Percentiles rank a stretch among this genome's conserved stretches.
Evolutionary conservation across 169 alveolate genomes (phyloP).

Genomic region (Plasmodium gonderi): DNA sequence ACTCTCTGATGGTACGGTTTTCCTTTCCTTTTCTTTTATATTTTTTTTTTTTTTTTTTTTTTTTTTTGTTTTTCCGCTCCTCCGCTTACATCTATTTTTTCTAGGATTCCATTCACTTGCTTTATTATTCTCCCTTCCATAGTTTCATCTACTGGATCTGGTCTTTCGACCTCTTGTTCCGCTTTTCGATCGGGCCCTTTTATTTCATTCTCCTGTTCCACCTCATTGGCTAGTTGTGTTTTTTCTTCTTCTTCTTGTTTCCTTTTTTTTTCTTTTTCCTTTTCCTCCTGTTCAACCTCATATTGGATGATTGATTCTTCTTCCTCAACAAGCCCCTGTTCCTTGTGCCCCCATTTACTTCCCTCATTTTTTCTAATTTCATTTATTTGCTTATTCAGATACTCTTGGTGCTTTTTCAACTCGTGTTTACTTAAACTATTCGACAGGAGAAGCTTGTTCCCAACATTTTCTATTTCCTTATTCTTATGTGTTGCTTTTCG

Average conservation of each 20-base stretch:
- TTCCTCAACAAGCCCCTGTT: background rate
- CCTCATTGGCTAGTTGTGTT: background rate
- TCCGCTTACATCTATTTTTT: constrained; percentile 15
- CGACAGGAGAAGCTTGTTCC: background rate
- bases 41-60: background rate
- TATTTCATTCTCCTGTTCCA: background rate
- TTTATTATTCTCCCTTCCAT: constrained; percentile 9
- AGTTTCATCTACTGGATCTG: background rate
- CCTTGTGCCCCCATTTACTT: background rate
- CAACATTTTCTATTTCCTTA: constrained; percentile 6
- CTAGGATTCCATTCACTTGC: constrained; percentile 1
- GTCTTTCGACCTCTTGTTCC: background rate
- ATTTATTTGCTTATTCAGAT: constrained; percentile 2
- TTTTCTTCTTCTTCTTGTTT: background rate
- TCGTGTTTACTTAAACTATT: background rate
- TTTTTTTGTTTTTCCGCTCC: background rate
- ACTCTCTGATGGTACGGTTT: too few species aligned
- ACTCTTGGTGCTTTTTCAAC: constrained; percentile 35
- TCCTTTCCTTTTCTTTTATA: background rate
- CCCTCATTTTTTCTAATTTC: constrained; percentile 11
- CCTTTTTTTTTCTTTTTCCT: background rate
- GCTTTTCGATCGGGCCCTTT: too few species aligned
- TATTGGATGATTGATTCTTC: background rate
- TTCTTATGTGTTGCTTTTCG: constrained; percentile 7
- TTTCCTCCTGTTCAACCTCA: too few species aligned